Conservation (phyloP, 2,329 filamentous ascomycete species). For the Colletotrichum euphorbiae region DNA sequence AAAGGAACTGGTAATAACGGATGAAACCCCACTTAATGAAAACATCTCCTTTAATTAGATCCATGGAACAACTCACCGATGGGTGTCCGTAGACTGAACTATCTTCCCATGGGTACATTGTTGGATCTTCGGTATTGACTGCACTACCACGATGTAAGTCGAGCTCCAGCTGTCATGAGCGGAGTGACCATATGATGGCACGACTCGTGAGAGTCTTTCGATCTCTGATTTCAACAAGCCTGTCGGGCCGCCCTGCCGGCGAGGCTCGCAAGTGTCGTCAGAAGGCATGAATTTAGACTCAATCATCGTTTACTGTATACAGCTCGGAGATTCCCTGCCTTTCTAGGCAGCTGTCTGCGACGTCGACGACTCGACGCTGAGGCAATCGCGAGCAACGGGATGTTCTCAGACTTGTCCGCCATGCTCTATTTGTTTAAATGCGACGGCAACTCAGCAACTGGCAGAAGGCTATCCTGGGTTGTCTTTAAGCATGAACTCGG, state of each 20-base stretch:
- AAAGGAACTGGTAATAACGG: too few relatives aligned
- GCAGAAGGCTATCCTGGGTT: constrained; percentile 4
- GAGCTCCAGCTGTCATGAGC: too few relatives aligned
- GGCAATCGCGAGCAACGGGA: not conserved
- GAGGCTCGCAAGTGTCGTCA: not conserved
- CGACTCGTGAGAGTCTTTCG: not conserved
- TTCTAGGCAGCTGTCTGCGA: not conserved
- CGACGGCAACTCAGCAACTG: not conserved
- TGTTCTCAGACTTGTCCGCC: not conserved
- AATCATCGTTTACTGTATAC: not conserved
- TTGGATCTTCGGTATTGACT: too few relatives aligned
- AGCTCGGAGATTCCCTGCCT: not conserved
- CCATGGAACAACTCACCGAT: too few relatives aligned
- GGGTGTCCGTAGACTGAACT: too few relatives aligned
- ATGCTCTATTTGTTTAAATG: not conserved
- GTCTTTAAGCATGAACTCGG: too few relatives aligned
- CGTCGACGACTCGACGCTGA: not conserved
- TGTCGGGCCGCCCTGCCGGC: not conserved
- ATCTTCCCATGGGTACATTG: too few relatives aligned
- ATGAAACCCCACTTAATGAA: too few relatives aligned
- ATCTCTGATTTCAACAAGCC: not conserved
- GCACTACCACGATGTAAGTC: too few relatives aligned
- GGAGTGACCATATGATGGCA: not conserved
- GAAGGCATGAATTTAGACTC: not conserved
- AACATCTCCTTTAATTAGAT: too few relatives aligned